Evolutionary conservation across 1,139 yeast species (phyloP).

Genomic region (Suhomyces bokatorum): DNA sequence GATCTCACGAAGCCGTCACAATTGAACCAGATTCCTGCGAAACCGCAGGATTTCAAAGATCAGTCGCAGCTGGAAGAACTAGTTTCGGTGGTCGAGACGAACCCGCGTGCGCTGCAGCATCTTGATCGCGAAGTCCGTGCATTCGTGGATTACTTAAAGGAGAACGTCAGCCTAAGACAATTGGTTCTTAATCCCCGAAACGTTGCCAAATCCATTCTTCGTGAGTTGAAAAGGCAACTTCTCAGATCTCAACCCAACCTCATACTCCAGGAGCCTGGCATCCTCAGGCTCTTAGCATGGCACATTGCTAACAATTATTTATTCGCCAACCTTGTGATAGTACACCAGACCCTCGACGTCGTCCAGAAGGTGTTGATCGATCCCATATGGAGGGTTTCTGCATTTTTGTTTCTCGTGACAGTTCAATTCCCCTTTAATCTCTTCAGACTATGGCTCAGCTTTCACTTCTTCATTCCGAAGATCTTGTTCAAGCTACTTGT

Average conservation of each 20-base stretch:
- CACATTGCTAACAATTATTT: slow-evolving; percentile 20
- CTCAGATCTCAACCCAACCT: slow-evolving; percentile 5
- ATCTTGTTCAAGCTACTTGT: slow-evolving; percentile 18
- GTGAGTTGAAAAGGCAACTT: slow-evolving; percentile 10
- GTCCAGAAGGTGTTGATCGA: background rate
- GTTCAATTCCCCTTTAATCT: slow-evolving; percentile 21
- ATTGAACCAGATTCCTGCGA: background rate
- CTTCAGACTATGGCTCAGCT: slow-evolving; percentile 17
- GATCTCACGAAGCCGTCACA: background rate
- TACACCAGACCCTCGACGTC: background rate
- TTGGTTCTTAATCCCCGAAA: slow-evolving; percentile 5
- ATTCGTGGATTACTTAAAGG: slow-evolving; percentile 3
- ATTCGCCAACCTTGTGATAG: slow-evolving; percentile 9
- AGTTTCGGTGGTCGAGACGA: background rate
- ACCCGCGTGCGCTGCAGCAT: background rate
- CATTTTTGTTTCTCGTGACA: slow-evolving; percentile 14
- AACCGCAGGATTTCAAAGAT: background rate
- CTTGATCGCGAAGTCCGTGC: background rate
- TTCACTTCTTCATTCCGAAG: slow-evolving; percentile 23
- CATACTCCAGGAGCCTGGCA: slow-evolving; percentile 10
- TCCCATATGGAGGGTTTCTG: slow-evolving; percentile 1
- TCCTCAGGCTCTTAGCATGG: slow-evolving; percentile 18
- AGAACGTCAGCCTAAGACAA: slow-evolving; percentile 3
- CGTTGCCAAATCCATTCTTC: slow-evolving; percentile 1
- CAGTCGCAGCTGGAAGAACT: background rate